Conservation (phyloP, 192 early-diverging fungal species). For the Coemansia biformis region DNA sequence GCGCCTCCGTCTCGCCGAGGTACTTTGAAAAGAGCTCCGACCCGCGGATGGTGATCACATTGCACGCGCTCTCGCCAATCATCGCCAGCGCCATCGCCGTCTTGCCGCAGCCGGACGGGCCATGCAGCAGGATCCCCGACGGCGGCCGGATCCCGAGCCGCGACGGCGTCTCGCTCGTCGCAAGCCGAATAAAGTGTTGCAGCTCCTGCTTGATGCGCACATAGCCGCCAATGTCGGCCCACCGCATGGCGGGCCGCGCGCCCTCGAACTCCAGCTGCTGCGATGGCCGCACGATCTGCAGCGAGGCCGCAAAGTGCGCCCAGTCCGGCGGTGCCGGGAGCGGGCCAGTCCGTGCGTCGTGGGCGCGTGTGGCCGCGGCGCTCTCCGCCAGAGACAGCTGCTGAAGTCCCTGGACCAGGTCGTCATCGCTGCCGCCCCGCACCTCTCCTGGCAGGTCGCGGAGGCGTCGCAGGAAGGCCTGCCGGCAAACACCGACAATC, state of each 20-base stretch:
- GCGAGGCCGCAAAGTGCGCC: conserved; percentile 34
- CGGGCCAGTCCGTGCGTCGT: no score
- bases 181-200: conserved; percentile 55
- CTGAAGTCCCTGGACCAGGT: conserved; percentile 3
- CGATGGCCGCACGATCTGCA: conserved; percentile 58
- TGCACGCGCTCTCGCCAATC: conserved; percentile 68
- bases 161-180: conserved; percentile 52
- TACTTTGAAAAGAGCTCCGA: conserved; percentile 93
- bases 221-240: conserved; percentile 76
- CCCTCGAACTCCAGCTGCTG: conserved; percentile 61
- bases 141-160: conserved; percentile 68
- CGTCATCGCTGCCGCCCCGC: no score
- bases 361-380: background rate
- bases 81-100: conserved; percentile 76
- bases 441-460: background rate
- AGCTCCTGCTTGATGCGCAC: conserved; percentile 53
- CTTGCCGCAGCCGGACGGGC: conserved; percentile 93
- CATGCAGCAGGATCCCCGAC: conserved; percentile 82
- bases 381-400: conserved; percentile 2
- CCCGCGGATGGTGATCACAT: conserved; percentile 80
- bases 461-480: conserved; percentile 24
- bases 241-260: conserved; percentile 47
- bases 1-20: conserved; percentile 84
- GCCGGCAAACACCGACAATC: conserved; percentile 27
- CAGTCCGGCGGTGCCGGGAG: conserved; percentile 6